Evolutionary conservation across 495 filamentous ascomycete species (phyloP), one percentile per base, ranked within the genome.

Genomic region (Tuber brumale): DNA sequence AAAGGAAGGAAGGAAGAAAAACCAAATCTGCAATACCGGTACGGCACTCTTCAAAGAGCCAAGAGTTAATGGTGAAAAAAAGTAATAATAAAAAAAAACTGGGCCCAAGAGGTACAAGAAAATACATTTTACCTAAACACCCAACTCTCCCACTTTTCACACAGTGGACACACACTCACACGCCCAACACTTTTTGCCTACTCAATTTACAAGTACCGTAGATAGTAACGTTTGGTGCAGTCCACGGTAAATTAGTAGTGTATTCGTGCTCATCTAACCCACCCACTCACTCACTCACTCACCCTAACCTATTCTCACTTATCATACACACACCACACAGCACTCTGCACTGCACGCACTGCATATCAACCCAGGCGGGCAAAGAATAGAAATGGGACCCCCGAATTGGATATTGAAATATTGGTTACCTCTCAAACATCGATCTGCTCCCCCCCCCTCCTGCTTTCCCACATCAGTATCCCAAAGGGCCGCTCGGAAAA

Each of bases 61-160:
- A 46, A 73, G 48, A 48, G 5, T 39, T 27, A 72, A 44, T 37
- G 45, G 70, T 69, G 18, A 41, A 71, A 74, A 77, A 78, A 74
- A 73, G 12, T 42, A 77, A 75, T 10, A 31, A 39, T 48, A 71
- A 75, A 71, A 70, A 74, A 41, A 74, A 41, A 35, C 76, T 69
- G 76, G 70, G 76, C 76, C 61, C 35, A 75, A 66, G 70, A 76
- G 78, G 73, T 71, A 79, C 72, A 75, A 80, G 70, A 75, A 78
- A 21, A 75, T 70, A 75, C 69, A 79, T 80, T 70, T 69, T 76
- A 57, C 23, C 23, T 57, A 23, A 57, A 57, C 48, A 12, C 10
- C 10, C 48, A 27, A 57, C 48, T n/a, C 10, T 4, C 3, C 48
- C 48, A 57, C 23, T 10, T 57, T 57, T 66, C 57, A 66, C 57